Conservation (phyloP, 164 flowering plant species). For the Sedum album region DNA sequence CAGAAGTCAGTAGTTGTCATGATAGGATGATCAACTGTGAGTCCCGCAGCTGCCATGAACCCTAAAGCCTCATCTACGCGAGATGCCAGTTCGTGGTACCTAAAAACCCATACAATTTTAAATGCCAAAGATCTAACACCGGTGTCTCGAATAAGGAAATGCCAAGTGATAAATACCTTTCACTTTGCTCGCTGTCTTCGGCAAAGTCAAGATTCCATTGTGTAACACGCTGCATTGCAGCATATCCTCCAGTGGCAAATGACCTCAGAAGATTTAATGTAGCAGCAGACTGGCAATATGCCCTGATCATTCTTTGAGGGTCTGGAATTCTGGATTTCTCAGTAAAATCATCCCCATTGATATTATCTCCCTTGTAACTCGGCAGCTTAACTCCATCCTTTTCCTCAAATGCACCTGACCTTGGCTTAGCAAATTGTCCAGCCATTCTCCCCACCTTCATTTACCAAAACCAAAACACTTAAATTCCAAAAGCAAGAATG, state of each 20-base stretch:
- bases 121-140: not conserved
- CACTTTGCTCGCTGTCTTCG: slow-evolving; percentile 9
- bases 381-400: slow-evolving; percentile 9
- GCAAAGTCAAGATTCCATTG: slow-evolving; percentile 10
- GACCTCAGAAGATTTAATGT: slow-evolving; percentile 8
- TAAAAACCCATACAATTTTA: not conserved
- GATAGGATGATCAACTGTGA: slow-evolving; percentile 9
- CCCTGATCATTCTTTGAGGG: slow-evolving; percentile 8
- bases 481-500: not conserved
- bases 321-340: slow-evolving; percentile 9
- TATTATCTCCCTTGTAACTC: slow-evolving; percentile 9
- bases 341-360: slow-evolving; percentile 8
- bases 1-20: slow-evolving; percentile 10
- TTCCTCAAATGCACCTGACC: slow-evolving; percentile 1
- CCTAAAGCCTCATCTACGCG: slow-evolving; percentile 11
- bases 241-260: slow-evolving; percentile 8
- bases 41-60: slow-evolving; percentile 7
- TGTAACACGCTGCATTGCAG: slow-evolving; percentile 9
- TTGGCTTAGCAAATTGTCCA: slow-evolving; percentile 9
- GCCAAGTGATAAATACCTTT: slow-evolving; percentile 1
- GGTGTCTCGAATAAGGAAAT: not conserved
- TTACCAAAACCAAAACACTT: not conserved
- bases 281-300: slow-evolving; percentile 8
- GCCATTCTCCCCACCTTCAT: slow-evolving; percentile 11
- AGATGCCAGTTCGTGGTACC: slow-evolving; percentile 5